Evolutionary conservation across 2,329 filamentous ascomycete genomes (phyloP), one percentile per base, ranked within the genome.

Genomic region (Penicillium glabrum): DNA sequence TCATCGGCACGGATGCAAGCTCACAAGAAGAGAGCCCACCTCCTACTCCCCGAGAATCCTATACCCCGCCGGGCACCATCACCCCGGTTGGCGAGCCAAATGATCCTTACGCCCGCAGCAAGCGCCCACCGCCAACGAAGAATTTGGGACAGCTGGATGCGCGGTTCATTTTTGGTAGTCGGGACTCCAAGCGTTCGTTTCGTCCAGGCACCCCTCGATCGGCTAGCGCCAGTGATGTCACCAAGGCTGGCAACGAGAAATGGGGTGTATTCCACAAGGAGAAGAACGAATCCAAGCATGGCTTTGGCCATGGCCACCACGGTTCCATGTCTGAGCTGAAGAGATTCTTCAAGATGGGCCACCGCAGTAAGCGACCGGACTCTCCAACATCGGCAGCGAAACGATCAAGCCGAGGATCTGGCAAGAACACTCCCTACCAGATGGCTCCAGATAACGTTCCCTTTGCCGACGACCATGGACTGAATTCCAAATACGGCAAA

Each of bases 291-390:
- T 74, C 44, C 71, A 81, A 55, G 77, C 83, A 46, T 74, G 79
- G 53, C 78, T 78, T 78, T 53, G 77, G 77, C 2, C 81, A 83
- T 41, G 52, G 53, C 50, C 86, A 90, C 58, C 70, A 73, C 55
- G 87, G 89, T 23, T 97, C 95, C 5, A 98, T 98, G 89, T 88
- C 90, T 3, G 93, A 98, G 67, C 77, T 99, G 59, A 97, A 96
- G 77, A 85, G 95, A n/a, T 99, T 99, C 73, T 96, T 99, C 80
- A 95, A 79, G 88, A 75, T 87, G 51, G 84, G 85, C 2, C 83
- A 87, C 64, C 91, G 91, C 69, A 76, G 82, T 58, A 87, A 88
- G 67, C 79, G 82, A 27, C 71, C 75, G 14, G 82, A 87, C 57
- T 91, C 89, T 62, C 85, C 89, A 29, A 72, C 78, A 5, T 82